These are phyloP conservation scores for Didymella keratinophila DNA, from an alignment of 2,329 filamentous ascomycete genomes.

Conservation along the genomic window DNA sequence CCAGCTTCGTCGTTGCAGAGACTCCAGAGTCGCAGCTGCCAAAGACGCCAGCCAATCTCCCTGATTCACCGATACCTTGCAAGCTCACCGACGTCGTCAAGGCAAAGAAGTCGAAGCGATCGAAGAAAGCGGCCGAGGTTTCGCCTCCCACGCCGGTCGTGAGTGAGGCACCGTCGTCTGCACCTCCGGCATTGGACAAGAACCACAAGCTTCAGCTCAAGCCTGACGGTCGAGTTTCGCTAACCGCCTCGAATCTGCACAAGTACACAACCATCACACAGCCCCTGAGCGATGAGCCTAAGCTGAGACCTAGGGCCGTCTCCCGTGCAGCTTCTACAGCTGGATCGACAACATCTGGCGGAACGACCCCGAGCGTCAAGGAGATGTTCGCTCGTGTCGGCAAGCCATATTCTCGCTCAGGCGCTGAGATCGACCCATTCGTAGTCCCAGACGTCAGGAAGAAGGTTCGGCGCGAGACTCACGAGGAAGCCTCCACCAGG, in stretches of 20 bases:
- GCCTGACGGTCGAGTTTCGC: slow-evolving; percentile 14
- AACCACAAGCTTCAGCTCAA: slow-evolving; percentile 5
- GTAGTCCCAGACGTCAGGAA: slow-evolving; percentile 11
- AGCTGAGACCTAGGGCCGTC: slow-evolving; percentile 21
- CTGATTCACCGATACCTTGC: slow-evolving; percentile 25
- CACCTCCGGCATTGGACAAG: not conserved
- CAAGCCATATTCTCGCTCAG: slow-evolving; percentile 32
- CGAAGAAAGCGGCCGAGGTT: not conserved
- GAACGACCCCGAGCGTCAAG: slow-evolving; percentile 32
- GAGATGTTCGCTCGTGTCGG: slow-evolving; percentile 32
- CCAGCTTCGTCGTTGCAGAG: slow-evolving; percentile 22
- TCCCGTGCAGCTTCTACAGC: slow-evolving; percentile 20
- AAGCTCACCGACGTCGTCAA: slow-evolving; percentile 10
- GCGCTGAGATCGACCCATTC: slow-evolving; percentile 27
- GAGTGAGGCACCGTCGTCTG: not conserved
- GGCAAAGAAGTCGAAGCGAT: slow-evolving; percentile 7
- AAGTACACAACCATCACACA: slow-evolving; percentile 20
- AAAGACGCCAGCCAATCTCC: slow-evolving; percentile 2
- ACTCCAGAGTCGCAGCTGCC: slow-evolving; percentile 27
- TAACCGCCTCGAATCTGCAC: slow-evolving; percentile 28
- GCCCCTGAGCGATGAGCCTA: slow-evolving; percentile 24
- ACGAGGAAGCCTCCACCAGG: slow-evolving; percentile 25
- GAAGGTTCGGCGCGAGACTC: slow-evolving; percentile 20
- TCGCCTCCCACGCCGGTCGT: slow-evolving; percentile 2
- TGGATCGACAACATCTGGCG: slow-evolving; percentile 24